These are phyloP conservation scores for Hygrophorus russula DNA, from an alignment of 768 basidiomycete species.

Conservation along the genomic window DNA sequence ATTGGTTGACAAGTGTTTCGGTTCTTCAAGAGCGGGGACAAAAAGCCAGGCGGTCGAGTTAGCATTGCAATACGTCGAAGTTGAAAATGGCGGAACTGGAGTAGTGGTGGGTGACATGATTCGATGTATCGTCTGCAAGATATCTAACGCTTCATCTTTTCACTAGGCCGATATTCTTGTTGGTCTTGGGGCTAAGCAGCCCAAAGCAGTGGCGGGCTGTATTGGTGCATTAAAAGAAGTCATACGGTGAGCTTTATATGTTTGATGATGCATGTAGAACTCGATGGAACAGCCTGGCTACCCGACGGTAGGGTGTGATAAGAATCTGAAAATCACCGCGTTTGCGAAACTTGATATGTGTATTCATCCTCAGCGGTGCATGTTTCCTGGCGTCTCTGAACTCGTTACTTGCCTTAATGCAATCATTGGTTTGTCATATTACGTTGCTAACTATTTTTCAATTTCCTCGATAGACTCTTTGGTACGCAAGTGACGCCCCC, in stretches of 20 bases:
- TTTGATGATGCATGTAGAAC: no score
- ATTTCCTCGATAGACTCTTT: constrained; percentile 44
- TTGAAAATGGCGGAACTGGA: constrained; percentile 80
- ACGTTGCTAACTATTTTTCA: constrained; percentile 4
- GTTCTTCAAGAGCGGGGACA: constrained; percentile 83
- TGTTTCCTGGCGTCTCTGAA: no score
- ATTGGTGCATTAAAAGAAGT: constrained; percentile 75
- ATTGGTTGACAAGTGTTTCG: constrained; percentile 92
- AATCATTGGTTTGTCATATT: not conserved
- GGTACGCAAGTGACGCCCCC: constrained; percentile 67
- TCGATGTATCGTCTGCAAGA: constrained; percentile 4
- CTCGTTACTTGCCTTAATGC: no score
- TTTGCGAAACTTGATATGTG: no score
- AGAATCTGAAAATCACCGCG: no score
- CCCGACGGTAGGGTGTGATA: no score
- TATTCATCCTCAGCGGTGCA: no score
- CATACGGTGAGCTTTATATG: constrained; percentile 46
- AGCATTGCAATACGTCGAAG: constrained; percentile 82
- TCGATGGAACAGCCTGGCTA: no score
- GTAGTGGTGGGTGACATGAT: constrained; percentile 64
- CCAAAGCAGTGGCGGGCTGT: constrained; percentile 80
- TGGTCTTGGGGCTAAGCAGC: constrained; percentile 86
- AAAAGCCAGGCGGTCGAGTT: constrained; percentile 82
- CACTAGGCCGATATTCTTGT: constrained; percentile 65
- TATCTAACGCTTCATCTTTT: constrained; percentile 14